Percentiles rank a stretch among this genome's conserved stretches.
Evolutionary conservation across 768 basidiomycete species (phyloP).

Genomic region (Rhizopogon vinicolor): DNA sequence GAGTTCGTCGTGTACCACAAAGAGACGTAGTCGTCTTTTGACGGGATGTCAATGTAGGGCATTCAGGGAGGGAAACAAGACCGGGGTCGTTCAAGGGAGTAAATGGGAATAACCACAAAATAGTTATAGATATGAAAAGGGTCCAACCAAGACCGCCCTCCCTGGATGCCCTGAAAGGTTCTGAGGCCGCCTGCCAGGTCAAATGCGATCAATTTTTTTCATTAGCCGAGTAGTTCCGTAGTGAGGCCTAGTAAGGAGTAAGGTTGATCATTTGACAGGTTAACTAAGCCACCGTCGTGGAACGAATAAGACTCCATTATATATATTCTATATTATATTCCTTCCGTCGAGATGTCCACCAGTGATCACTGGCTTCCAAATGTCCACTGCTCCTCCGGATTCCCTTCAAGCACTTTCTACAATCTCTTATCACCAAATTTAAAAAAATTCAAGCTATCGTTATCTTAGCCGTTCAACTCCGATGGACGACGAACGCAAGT

Average conservation of each 20-base stretch:
- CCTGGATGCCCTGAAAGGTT: constrained; percentile 9
- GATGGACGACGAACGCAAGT: too few species aligned
- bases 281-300: background rate
- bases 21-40: constrained; percentile 60
- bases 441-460: too few species aligned
- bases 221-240: constrained; percentile 17
- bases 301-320: too few species aligned
- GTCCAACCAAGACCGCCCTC: background rate
- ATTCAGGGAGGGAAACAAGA: constrained; percentile 29
- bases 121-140: constrained; percentile 14
- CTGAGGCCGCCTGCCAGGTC: constrained; percentile 3
- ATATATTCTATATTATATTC: too few species aligned
- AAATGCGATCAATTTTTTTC: constrained; percentile 9
- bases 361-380: too few species aligned
- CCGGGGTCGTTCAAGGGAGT: background rate
- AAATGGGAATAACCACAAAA: constrained; percentile 2
- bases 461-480: too few species aligned
- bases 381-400: too few species aligned
- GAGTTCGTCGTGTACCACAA: constrained; percentile 73
- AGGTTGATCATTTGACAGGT: too few species aligned
- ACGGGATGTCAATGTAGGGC: constrained; percentile 67
- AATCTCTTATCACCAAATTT: too few species aligned
- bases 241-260: background rate
- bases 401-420: too few species aligned
- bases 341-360: too few species aligned